phyloP scores from a whole-genome alignment of 2,329 filamentous ascomycete genomes.

The Tolypocladium tundrense region DNA sequence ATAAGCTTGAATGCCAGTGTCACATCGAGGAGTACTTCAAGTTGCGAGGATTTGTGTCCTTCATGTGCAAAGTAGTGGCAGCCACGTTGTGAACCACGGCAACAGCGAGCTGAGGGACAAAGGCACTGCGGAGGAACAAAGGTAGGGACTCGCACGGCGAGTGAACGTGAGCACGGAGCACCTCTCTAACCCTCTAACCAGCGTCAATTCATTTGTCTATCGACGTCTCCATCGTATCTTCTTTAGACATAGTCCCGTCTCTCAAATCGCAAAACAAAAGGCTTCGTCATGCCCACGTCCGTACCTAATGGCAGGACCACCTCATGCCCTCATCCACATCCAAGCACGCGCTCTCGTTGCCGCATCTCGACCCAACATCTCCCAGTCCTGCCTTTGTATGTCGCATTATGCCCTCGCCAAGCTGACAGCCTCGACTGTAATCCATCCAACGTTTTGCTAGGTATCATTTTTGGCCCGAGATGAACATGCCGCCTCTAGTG shows the following conservation, averaged over 20 bases:
- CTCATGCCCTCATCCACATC: not conserved
- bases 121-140: too few species aligned
- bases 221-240: slow-evolving; percentile 8
- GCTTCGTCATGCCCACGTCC: not conserved
- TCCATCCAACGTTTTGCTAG: slow-evolving; percentile 2
- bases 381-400: not conserved
- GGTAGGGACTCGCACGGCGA: too few species aligned
- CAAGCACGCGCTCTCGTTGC: too few species aligned
- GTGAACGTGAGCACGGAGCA: too few species aligned
- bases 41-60: too few species aligned
- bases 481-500: not conserved
- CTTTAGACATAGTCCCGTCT: slow-evolving; percentile 8
- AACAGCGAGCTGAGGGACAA: too few species aligned
- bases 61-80: too few species aligned
- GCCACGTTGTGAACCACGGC: too few species aligned
- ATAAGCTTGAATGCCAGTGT: not conserved
- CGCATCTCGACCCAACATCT: not conserved
- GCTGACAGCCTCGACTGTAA: not conserved
- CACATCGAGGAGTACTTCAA: too few species aligned
- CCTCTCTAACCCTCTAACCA: not conserved
- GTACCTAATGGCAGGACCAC: not conserved
- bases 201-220: slow-evolving; percentile 11
- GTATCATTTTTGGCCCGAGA: slow-evolving; percentile 1
- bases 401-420: not conserved
- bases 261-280: not conserved